Conservation (phyloP, 2,329 filamentous ascomycete species). For the Pseudogymnoascus sp. region DNA sequence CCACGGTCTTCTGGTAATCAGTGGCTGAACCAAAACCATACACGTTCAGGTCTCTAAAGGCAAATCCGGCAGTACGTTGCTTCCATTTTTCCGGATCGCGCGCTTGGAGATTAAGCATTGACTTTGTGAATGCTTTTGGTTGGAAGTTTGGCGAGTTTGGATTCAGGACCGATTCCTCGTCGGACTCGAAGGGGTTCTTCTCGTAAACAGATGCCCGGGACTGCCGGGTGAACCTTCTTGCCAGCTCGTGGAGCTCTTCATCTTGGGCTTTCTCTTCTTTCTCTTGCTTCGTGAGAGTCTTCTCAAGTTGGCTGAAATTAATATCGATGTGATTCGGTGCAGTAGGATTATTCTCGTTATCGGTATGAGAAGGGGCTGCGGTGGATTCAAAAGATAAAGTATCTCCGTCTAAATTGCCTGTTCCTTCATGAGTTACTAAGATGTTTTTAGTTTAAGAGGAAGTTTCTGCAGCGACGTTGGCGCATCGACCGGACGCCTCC, state of each 20-base stretch:
- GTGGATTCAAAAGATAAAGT: not conserved
- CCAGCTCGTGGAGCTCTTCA: not conserved
- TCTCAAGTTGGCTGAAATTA: not conserved
- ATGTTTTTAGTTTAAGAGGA: not conserved
- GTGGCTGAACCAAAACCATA: conserved; percentile 59
- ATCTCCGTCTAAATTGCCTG: not conserved
- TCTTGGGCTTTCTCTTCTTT: not conserved
- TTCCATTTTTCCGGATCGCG: conserved; percentile 46
- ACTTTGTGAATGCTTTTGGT: conserved; percentile 49
- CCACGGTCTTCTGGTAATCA: conserved; percentile 61
- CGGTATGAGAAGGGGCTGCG: not conserved
- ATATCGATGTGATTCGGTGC: not conserved
- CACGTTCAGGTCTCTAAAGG: conserved; percentile 60
- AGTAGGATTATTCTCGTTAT: not conserved
- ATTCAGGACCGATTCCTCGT: conserved; percentile 41
- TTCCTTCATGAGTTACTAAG: not conserved
- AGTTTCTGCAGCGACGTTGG: not conserved
- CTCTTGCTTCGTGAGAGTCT: not conserved
- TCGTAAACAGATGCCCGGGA: conserved; percentile 6
- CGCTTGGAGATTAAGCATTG: conserved; percentile 45
- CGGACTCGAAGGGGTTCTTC: conserved; percentile 40
- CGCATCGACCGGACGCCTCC: not conserved
- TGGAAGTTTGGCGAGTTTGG: conserved; percentile 45
- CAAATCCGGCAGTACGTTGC: conserved; percentile 51
- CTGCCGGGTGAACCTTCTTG: conserved; percentile 4